phyloP scores from a whole-genome alignment of 2,329 filamentous ascomycete genomes.

The Teratosphaeria pseudoeucalypti region DNA sequence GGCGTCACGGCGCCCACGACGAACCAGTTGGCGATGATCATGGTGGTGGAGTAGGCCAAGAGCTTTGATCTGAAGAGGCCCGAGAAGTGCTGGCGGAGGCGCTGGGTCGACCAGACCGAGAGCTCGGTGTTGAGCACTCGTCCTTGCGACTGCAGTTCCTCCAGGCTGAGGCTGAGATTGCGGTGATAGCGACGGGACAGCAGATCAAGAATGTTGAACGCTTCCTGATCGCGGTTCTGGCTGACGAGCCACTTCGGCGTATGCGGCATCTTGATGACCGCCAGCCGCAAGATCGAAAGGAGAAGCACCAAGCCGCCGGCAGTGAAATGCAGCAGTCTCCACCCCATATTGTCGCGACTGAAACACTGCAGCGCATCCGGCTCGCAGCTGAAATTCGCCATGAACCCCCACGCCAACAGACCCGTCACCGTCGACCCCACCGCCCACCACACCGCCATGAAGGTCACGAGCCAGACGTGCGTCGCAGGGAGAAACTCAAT shows the following conservation, averaged over 20 bases:
- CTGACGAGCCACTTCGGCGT: slow-evolving; percentile 7
- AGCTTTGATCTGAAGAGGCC: slow-evolving; percentile 16
- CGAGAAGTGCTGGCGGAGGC: slow-evolving; percentile 13
- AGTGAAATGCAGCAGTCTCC: background rate
- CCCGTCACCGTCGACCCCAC: background rate
- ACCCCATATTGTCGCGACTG: background rate
- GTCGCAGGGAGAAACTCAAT: background rate
- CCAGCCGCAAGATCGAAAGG: background rate
- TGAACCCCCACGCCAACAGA: background rate
- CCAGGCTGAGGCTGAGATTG: slow-evolving; percentile 8
- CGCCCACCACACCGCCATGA: background rate
- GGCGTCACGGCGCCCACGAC: slow-evolving; percentile 50
- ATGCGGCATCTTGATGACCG: background rate
- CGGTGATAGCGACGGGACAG: slow-evolving; percentile 14
- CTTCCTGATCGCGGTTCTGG: slow-evolving; percentile 18
- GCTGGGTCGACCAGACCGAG: slow-evolving; percentile 14
- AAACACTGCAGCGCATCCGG: background rate
- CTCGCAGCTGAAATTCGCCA: background rate
- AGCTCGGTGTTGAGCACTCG: slow-evolving; percentile 16
- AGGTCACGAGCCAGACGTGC: background rate
- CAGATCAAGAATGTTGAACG: slow-evolving; percentile 7
- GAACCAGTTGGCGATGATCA: slow-evolving; percentile 18
- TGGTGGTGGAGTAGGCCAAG: slow-evolving; percentile 13
- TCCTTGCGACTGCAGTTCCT: slow-evolving; percentile 12
- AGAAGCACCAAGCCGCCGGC: background rate